Evolutionary conservation across 1,284 basidiomycete genomes (phyloP), one percentile per base, ranked within the genome.

Genomic region (Earliella scabrosa): DNA sequence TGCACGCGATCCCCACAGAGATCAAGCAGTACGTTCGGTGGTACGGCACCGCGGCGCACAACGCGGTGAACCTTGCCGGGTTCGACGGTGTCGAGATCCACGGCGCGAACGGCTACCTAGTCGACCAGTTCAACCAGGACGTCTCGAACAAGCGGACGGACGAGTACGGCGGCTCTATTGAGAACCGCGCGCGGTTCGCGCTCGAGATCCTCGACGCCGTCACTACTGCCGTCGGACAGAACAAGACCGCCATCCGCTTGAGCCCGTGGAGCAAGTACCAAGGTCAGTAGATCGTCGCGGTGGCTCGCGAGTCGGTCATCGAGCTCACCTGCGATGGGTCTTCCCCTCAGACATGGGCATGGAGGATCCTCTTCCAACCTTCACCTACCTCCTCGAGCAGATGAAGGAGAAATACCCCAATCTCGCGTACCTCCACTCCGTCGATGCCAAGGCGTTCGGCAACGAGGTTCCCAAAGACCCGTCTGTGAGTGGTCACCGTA

Each of bases 121-220:
- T 77, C 21, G 76, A 78, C 58, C 75, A 79, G 63, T 78, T 77
- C 64, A 49, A 78, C 32, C 75, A 80, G 64, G 71, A 76, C 45
- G 66, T 72, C 0, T 64, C 74, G 49, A 86, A 87, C 73, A 73
- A 78, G 39, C 79, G 84, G 35, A 82, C 78, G 13, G 86, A 88
- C 68, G 71, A 76, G 46, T 88, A 84, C 65, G 85, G 85, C 16
- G 85, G 84, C 5, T 74, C 75, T 2, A 58, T 82, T 20, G 80
- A 83, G 68, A 85, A 85, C 66, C 74, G 85, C 21, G 61, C 71
- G 1, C 72, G 80, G 16, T 86, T 87, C 56, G 63, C 74, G 4
- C 70, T 84, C 58, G 75, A 76, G 63, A 74, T 84, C 24, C 67
- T 83, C 2, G 76, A 81, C 24, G 76, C 80, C 2, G 78, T 81